Base-by-base conservation (phyloP, 2,329 filamentous ascomycete genomes). In the Paraconiothyrium brasiliense region DNA sequence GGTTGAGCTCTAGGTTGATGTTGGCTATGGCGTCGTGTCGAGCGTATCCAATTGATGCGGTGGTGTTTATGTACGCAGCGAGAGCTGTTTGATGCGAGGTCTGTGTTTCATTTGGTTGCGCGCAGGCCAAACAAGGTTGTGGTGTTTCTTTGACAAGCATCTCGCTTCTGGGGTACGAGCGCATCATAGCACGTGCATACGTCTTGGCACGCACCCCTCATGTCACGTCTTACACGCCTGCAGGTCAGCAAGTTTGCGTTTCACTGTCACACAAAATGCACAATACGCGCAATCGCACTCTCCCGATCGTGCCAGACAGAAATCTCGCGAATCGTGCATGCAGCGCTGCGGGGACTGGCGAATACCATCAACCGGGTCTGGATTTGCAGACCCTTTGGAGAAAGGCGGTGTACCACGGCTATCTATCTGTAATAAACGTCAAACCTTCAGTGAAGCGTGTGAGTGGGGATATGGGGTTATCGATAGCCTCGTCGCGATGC, bases 141-240 rank as follows among this genome's bases (percentile, higher is more conserved):
- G 32, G 41, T 44, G 52, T 52, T 57, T 60, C 58, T 56, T 57
- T 60, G 39, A 57, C 58, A 44, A 43, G 32, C 35, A 43, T 22
- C 34, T 48, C 47, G 52, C 58, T 56, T 56, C 54, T 20, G 43
- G 54, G 41, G 30, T 57, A 24, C 39, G n/a, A 41, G 34, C 54
- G 27, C 54, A 47, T 56, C n/a, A 47, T 52, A 41, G 16, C 35
- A 43, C 22, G 46, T 30, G 43, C 54, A 39, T 48, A 20, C 16
- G n/a, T 8, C 39, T 47, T 57, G 51, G 37, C 51, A 44, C 39
- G 22, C 8, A 27, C 39, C 37, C 27, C 22, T 41, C 51, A 32
- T 37, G 13, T 20, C 24, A 10, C 44, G 4, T 16, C 20, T 20
- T 20, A 20, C 49, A n/a, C 32, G 43, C 43, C 43, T 47, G 54